A percentile compares a stretch with the other conserved stretches of the same genome.
Evolutionary conservation across 768 basidiomycete species (phyloP).

Genomic region (Calocybe indica): DNA sequence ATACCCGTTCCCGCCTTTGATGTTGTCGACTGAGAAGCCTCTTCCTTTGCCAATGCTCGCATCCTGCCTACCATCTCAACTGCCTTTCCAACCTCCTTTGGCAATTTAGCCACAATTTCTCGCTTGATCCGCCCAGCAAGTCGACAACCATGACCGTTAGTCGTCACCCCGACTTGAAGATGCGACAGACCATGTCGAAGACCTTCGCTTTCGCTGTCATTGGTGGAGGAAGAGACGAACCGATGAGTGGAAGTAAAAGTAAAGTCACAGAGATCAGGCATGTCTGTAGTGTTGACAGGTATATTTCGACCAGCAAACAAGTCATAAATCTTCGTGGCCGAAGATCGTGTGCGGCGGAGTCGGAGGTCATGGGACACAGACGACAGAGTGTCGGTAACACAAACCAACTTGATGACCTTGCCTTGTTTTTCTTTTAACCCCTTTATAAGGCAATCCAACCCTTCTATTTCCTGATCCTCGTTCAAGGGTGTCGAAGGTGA

Average conservation of each 20-base stretch:
- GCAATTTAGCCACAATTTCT: slow-evolving; percentile 74
- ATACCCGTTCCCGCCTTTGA: neutral
- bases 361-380: slow-evolving; percentile 5
- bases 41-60: slow-evolving; percentile 44
- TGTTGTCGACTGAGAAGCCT: slow-evolving; percentile 13
- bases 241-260: slow-evolving; percentile 84
- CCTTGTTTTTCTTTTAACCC: slow-evolving; percentile 2
- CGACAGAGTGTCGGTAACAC: slow-evolving; percentile 76
- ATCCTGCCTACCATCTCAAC: slow-evolving; percentile 70
- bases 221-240: slow-evolving; percentile 29
- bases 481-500: slow-evolving; percentile 22
- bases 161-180: slow-evolving; percentile 78
- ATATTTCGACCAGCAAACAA: slow-evolving; percentile 55
- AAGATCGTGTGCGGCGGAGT: slow-evolving; percentile 37
- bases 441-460: slow-evolving; percentile 43
- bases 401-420: slow-evolving; percentile 43
- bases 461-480: slow-evolving; percentile 31
- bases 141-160: slow-evolving; percentile 88
- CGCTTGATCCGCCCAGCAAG: slow-evolving; percentile 74
- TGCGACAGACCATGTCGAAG: slow-evolving; percentile 22
- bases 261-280: slow-evolving; percentile 83
- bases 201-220: slow-evolving; percentile 36
- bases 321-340: slow-evolving; percentile 52
- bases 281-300: slow-evolving; percentile 83
- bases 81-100: slow-evolving; percentile 67